Conservation (phyloP, 306 rosid genomes). For the Fagus crenata region DNA sequence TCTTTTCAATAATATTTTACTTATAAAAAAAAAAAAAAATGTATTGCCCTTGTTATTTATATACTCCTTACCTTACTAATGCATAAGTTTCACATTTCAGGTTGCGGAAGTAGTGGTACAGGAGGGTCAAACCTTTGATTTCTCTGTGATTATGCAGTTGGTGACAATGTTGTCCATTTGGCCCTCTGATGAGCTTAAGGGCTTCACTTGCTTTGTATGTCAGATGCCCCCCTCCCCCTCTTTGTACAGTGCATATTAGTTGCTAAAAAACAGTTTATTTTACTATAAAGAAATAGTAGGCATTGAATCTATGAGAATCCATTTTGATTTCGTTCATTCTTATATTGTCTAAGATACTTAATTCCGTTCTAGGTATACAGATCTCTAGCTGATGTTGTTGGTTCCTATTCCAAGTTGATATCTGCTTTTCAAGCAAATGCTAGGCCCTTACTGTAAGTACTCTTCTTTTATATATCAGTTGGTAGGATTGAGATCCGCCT, state of each 20-base stretch:
- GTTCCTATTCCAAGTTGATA: constrained; percentile 87
- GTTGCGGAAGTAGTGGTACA: constrained; percentile 84
- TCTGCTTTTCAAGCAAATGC: constrained; percentile 68
- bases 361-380: constrained; percentile 69
- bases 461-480: constrained; percentile 28
- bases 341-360: constrained; percentile 29
- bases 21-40: too few relatives aligned
- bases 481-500: constrained; percentile 15
- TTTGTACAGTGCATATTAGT: constrained; percentile 33
- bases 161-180: constrained; percentile 71
- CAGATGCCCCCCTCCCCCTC: constrained; percentile 19
- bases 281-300: constrained; percentile 1
- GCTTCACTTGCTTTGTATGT: constrained; percentile 83
- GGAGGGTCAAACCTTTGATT: constrained; percentile 76
- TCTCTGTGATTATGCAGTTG: constrained; percentile 82
- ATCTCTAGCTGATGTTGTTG: constrained; percentile 86
- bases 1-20: too few relatives aligned
- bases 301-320: constrained; percentile 3
- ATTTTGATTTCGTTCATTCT: constrained; percentile 8
- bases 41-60: background rate
- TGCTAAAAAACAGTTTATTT: constrained; percentile 25
- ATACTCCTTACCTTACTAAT: background rate
- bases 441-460: constrained; percentile 76
- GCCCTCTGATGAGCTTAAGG: constrained; percentile 74
- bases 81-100: constrained; percentile 51